A percentile compares a stretch with the other conserved stretches of the same genome.
Conservation (phyloP, 441 rosid genomes). For the Erysimum cheiri region DNA sequence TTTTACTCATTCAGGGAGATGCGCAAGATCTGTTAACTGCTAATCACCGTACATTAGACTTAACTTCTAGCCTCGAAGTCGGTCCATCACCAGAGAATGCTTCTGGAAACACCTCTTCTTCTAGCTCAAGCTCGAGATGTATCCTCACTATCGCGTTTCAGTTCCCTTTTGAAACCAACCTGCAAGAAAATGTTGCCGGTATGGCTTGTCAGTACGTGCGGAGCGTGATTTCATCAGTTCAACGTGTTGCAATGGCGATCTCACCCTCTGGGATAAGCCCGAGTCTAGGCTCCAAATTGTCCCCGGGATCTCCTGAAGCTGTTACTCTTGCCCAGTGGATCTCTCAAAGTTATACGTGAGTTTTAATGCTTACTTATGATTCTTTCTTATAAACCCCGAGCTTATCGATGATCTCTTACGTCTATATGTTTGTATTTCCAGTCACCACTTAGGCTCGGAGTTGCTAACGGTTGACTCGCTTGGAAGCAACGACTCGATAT, state of each 20-base stretch:
- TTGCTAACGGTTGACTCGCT: conserved; percentile 15
- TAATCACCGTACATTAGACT: conserved; percentile 80
- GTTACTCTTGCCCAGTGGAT: conserved; percentile 84
- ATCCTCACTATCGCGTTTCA: conserved; percentile 98
- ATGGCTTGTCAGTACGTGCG: conserved; percentile 97
- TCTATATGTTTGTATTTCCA: background rate
- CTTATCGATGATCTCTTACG: background rate
- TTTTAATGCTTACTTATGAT: background rate
- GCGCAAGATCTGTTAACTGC: conserved; percentile 54
- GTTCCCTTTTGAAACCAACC: conserved; percentile 86
- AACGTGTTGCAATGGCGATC: conserved; percentile 95
- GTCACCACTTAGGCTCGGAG: conserved; percentile 28
- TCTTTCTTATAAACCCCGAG: background rate
- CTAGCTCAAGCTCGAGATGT: conserved; percentile 65
- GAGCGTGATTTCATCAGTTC: conserved; percentile 93
- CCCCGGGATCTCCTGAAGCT: conserved; percentile 88
- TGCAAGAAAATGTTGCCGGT: conserved; percentile 89
- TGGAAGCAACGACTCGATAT: conserved; percentile 41
- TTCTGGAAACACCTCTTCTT: conserved; percentile 58
- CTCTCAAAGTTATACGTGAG: conserved; percentile 77
- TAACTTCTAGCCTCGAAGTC: conserved; percentile 92
- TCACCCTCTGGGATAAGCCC: conserved; percentile 84
- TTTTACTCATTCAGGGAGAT: conserved; percentile 57
- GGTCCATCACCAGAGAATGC: conserved; percentile 63
- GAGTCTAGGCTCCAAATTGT: conserved; percentile 64